phyloP scores from a whole-genome alignment of 2,329 filamentous ascomycete genomes.

The Magnaporthiopsis rhizophila region DNA sequence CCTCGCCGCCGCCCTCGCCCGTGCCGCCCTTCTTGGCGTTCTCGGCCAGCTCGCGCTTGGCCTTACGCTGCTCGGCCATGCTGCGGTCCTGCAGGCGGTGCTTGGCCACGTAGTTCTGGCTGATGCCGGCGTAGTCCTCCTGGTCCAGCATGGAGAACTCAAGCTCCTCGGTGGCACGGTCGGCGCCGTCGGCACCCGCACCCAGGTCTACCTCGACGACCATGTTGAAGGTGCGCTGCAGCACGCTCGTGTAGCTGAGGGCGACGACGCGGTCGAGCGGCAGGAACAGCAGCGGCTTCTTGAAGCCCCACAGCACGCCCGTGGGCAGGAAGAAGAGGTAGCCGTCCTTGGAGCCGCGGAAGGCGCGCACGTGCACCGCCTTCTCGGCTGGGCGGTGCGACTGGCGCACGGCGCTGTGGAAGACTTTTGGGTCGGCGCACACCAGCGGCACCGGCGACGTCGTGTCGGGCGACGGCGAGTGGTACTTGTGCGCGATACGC shows the following conservation, averaged over 20 bases:
- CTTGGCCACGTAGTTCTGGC: conserved; percentile 51
- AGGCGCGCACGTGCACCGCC: conserved; percentile 58
- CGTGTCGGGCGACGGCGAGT: conserved; percentile 25
- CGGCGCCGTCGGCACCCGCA: too few relatives aligned
- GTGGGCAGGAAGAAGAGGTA: conserved; percentile 59
- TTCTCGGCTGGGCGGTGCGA: conserved; percentile 52
- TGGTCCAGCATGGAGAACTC: conserved; percentile 66
- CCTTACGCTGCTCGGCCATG: conserved; percentile 60
- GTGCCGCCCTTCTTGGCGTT: conserved; percentile 41
- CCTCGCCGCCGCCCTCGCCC: conserved; percentile 23
- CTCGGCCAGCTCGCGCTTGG: conserved; percentile 53
- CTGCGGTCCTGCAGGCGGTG: conserved; percentile 58
- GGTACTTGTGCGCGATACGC: conserved; percentile 17
- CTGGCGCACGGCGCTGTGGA: conserved; percentile 49
- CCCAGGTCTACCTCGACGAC: conserved; percentile 50
- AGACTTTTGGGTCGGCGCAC: conserved; percentile 45
- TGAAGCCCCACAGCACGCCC: conserved; percentile 63
- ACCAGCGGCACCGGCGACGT: conserved; percentile 39
- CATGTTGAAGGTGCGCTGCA: conserved; percentile 63
- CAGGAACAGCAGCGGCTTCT: conserved; percentile 59
- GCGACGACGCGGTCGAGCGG: conserved; percentile 52
- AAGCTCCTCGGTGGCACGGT: conserved; percentile 48
- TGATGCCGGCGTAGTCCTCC: conserved; percentile 57
- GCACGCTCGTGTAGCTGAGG: conserved; percentile 59
- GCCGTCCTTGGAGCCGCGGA: conserved; percentile 61